Percentiles rank a stretch among this genome's conserved stretches.
phyloP scores from a whole-genome alignment of 805 yeast species.

The Suhomyces prunicola region DNA sequence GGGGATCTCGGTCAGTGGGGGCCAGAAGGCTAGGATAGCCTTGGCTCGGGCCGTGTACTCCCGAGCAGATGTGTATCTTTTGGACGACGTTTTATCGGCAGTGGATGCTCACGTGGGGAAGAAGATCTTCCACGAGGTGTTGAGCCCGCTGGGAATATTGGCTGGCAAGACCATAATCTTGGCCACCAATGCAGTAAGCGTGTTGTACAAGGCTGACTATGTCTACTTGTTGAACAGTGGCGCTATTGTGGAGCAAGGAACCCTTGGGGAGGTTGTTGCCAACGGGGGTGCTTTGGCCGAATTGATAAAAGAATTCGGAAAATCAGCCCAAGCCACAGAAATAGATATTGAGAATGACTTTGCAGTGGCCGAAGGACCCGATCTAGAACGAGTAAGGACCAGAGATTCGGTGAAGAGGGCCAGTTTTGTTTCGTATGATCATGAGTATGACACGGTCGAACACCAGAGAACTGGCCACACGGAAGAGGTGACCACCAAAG shows the following conservation, averaged over 20 bases:
- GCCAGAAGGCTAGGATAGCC: conserved; percentile 62
- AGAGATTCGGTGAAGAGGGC: conserved; percentile 19
- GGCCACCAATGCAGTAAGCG: conserved; percentile 56
- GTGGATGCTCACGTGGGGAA: conserved; percentile 71
- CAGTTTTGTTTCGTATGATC: conserved; percentile 34
- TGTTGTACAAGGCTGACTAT: conserved; percentile 54
- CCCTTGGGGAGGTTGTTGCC: conserved; percentile 47
- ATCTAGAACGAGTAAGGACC: conserved; percentile 14
- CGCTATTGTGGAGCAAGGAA: conserved; percentile 54
- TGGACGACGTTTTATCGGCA: conserved; percentile 68
- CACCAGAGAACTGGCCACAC: conserved; percentile 17
- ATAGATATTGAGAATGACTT: conserved; percentile 1
- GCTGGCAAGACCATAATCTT: conserved; percentile 51
- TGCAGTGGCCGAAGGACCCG: conserved; percentile 1
- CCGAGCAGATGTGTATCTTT: conserved; percentile 52
- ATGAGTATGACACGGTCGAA: conserved; percentile 23
- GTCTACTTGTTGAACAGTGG: conserved; percentile 58
- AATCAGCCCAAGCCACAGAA: conserved; percentile 13
- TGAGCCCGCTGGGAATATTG: conserved; percentile 47
- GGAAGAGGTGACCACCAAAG: conserved; percentile 17
- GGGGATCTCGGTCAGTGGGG: conserved; percentile 59
- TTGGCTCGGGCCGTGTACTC: conserved; percentile 70
- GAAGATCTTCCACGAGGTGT: conserved; percentile 48
- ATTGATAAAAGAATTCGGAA: conserved; percentile 31
- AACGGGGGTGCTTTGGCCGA: conserved; percentile 31